Conservation (phyloP, 441 rosid genomes). For the Eruca vesicaria region DNA sequence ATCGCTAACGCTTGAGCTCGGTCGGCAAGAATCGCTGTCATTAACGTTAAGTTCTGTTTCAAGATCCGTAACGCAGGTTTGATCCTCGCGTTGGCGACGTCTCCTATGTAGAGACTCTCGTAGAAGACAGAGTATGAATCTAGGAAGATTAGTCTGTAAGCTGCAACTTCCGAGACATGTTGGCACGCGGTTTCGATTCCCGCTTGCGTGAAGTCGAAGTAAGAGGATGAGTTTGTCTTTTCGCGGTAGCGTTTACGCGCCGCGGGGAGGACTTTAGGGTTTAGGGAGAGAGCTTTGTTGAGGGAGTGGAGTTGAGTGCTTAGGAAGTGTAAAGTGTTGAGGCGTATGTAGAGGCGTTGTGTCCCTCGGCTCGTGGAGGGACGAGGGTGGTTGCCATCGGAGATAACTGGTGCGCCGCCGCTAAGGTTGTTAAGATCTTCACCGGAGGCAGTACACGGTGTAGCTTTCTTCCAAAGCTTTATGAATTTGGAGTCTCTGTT, state of each 20-base stretch:
- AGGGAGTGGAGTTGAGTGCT: conserved; percentile 67
- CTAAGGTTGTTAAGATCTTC: conserved; percentile 38
- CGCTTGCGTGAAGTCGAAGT: conserved; percentile 54
- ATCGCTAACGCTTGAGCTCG: conserved; percentile 67
- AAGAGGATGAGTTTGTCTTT: conserved; percentile 43
- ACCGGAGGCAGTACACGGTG: conserved; percentile 46
- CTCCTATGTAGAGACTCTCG: conserved; percentile 63
- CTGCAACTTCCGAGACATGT: conserved; percentile 86
- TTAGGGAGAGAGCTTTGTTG: conserved; percentile 64
- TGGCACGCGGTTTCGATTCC: conserved; percentile 70
- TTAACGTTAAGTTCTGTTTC: conserved; percentile 65
- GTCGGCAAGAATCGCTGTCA: conserved; percentile 64
- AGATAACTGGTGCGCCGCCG: neutral
- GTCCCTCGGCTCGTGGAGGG: conserved; percentile 89
- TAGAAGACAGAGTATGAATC: conserved; percentile 69
- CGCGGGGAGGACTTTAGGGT: conserved; percentile 46
- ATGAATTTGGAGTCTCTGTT: conserved; percentile 62
- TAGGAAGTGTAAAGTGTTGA: conserved; percentile 76
- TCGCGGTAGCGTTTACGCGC: conserved; percentile 41
- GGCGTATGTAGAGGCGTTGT: conserved; percentile 85
- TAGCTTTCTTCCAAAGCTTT: conserved; percentile 74
- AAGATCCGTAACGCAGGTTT: conserved; percentile 55
- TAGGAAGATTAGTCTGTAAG: conserved; percentile 69
- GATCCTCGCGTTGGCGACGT: conserved; percentile 58
- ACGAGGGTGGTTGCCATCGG: conserved; percentile 55